phyloP scores from a whole-genome alignment of 805 yeast genomes.

The Ogataea nakhonphanomensis region DNA sequence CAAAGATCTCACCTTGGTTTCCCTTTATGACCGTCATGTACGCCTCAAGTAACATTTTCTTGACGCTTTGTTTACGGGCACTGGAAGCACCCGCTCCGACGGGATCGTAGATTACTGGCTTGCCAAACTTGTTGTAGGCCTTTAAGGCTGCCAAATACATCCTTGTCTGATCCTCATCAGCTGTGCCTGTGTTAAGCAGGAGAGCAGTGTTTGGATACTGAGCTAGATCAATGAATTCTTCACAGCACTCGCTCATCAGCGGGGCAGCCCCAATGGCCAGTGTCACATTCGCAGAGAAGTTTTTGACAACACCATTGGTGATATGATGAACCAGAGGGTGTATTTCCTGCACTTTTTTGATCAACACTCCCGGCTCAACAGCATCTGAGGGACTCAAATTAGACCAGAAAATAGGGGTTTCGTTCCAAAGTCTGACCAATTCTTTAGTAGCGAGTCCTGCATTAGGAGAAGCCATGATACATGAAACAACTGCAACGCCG shows the following conservation, averaged over 20 bases:
- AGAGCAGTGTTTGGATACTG: conserved; percentile 50
- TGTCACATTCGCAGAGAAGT: conserved; percentile 82
- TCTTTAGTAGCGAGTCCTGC: conserved; percentile 50
- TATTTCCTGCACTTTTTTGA: conserved; percentile 1
- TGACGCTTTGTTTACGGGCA: conserved; percentile 49
- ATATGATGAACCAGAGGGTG: conserved; percentile 81
- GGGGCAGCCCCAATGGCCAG: conserved; percentile 85
- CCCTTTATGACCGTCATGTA: conserved; percentile 73
- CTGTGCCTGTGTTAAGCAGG: conserved; percentile 76
- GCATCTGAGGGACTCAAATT: not conserved
- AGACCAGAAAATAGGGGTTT: conserved; percentile 28
- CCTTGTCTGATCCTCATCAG: conserved; percentile 40
- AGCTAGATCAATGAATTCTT: conserved; percentile 69
- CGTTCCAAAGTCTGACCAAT: conserved; percentile 31
- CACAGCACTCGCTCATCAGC: conserved; percentile 72
- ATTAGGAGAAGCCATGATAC: conserved; percentile 63
- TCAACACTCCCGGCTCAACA: not conserved
- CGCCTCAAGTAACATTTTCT: conserved; percentile 51
- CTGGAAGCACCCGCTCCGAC: conserved; percentile 88
- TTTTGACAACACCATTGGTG: conserved; percentile 85
- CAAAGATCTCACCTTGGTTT: conserved; percentile 72
- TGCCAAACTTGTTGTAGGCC: conserved; percentile 52
- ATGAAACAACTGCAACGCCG: conserved; percentile 90
- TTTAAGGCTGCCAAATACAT: conserved; percentile 49
- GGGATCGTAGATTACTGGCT: conserved; percentile 80